phyloP scores from a whole-genome alignment of 164 flowering plant species.

The Dillenia suffruticosa region DNA sequence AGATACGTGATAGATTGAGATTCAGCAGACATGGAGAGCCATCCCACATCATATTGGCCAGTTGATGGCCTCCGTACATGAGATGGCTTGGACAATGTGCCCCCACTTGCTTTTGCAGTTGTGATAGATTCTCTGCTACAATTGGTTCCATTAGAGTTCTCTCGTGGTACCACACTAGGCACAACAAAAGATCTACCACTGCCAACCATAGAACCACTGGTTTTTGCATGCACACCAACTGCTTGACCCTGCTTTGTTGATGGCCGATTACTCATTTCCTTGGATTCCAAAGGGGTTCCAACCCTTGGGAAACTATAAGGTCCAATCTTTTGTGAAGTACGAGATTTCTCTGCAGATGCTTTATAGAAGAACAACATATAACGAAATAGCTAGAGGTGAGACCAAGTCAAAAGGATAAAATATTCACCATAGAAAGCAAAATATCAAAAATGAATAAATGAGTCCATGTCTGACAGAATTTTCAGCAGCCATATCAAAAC shows the following conservation, averaged over 20 bases:
- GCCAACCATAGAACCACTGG: slow-evolving; percentile 17
- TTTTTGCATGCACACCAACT: slow-evolving; percentile 20
- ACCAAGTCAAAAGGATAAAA: background rate
- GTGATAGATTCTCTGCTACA: slow-evolving; percentile 42
- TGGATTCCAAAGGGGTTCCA: slow-evolving; percentile 22
- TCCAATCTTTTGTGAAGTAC: slow-evolving; percentile 29
- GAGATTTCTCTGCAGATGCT: slow-evolving; percentile 49
- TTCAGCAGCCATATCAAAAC: too few species aligned
- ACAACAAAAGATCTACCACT: slow-evolving; percentile 31
- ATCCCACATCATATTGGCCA: slow-evolving; percentile 28
- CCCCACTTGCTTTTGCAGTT: slow-evolving; percentile 34
- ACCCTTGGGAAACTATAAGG: slow-evolving; percentile 30
- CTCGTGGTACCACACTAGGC: slow-evolving; percentile 55
- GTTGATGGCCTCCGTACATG: slow-evolving; percentile 41
- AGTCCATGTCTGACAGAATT: too few species aligned
- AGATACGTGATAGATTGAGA: slow-evolving; percentile 18
- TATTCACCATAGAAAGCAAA: background rate
- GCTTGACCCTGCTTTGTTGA: slow-evolving; percentile 36
- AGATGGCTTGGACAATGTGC: slow-evolving; percentile 40
- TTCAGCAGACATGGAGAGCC: slow-evolving; percentile 25
- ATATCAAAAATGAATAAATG: background rate
- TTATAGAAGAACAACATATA: slow-evolving; percentile 13
- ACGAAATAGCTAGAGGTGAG: too few species aligned
- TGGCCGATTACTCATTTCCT: slow-evolving; percentile 26
- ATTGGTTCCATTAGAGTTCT: slow-evolving; percentile 30